Conservation (phyloP, 495 filamentous ascomycete genomes). For the Daldinia vernicosa region DNA sequence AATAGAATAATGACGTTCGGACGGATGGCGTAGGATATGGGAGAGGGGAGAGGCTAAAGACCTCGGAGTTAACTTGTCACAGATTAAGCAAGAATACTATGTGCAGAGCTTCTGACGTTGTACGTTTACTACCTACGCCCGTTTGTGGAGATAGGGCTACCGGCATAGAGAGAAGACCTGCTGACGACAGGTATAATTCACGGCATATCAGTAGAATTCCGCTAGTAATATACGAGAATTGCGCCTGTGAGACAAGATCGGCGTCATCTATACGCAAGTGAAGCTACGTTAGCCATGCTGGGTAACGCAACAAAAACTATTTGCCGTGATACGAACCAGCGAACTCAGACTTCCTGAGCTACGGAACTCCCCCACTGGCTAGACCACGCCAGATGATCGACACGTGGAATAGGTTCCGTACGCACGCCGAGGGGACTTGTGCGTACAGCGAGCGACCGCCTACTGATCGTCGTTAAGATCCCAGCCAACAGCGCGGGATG, state of each 20-base stretch:
- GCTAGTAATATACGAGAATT: constrained; percentile 21
- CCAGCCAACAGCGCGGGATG: constrained; percentile 31
- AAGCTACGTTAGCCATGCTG: constrained; percentile 10
- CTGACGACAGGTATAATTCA: constrained; percentile 21
- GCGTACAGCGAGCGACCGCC: constrained; percentile 17
- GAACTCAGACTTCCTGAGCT: constrained; percentile 7
- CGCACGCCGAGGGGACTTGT: background rate
- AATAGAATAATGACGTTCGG: background rate
- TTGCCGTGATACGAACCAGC: constrained; percentile 40
- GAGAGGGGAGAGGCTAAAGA: background rate
- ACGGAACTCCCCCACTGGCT: constrained; percentile 40
- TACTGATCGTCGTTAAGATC: constrained; percentile 30
- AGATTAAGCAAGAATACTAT: constrained; percentile 6
- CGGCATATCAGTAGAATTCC: constrained; percentile 19
- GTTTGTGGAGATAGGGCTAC: constrained; percentile 14
- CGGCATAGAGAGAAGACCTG: constrained; percentile 19
- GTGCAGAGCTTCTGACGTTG: background rate
- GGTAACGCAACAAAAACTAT: constrained; percentile 24
- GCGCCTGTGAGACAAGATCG: constrained; percentile 22
- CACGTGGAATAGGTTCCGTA: constrained; percentile 21
- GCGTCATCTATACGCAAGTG: constrained; percentile 19
- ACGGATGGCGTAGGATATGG: constrained; percentile 1
- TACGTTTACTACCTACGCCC: constrained; percentile 1
- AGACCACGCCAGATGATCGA: constrained; percentile 27
- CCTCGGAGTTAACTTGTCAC: background rate